These are phyloP conservation scores for Talaromyces nanjingensis DNA, from an alignment of 495 filamentous ascomycete genomes.

Conservation along the genomic window DNA sequence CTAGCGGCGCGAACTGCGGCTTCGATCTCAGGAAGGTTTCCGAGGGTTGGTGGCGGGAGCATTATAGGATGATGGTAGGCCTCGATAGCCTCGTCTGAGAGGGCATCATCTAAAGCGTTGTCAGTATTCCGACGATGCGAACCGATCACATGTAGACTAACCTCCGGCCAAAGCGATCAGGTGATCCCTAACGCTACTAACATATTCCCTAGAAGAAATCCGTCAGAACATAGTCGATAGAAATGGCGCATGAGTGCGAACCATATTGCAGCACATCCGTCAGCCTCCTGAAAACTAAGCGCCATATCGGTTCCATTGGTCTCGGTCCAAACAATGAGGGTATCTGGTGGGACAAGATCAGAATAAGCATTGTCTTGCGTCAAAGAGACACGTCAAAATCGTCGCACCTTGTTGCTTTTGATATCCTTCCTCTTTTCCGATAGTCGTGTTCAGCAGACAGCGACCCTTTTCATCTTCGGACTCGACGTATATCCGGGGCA, in stretches of 20 bases:
- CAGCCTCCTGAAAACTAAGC: conserved; percentile 94
- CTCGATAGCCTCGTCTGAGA: conserved; percentile 83
- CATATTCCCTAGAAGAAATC: conserved; percentile 69
- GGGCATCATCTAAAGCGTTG: conserved; percentile 61
- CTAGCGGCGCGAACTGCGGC: conserved; percentile 69
- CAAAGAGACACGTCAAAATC: conserved; percentile 8
- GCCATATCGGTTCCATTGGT: conserved; percentile 87
- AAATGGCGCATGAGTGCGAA: conserved; percentile 28
- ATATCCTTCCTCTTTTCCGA: conserved; percentile 91
- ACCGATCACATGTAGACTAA: conserved; percentile 18
- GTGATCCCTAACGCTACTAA: conserved; percentile 73
- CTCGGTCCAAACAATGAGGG: conserved; percentile 97
- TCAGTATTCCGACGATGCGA: conserved; percentile 2
- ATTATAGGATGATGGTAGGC: conserved; percentile 54
- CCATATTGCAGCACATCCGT: conserved; percentile 92
- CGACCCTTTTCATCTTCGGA: conserved; percentile 87
- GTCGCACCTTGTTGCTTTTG: conserved; percentile 92
- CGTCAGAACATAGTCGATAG: conserved; percentile 11
- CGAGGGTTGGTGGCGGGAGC: conserved; percentile 71
- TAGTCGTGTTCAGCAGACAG: conserved; percentile 76
- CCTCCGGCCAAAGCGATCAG: conserved; percentile 48
- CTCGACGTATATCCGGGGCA: conserved; percentile 82
- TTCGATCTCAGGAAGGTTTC: conserved; percentile 76
- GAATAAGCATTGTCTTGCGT: conserved; percentile 17
- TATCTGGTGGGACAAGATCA: conserved; percentile 53